Evolutionary conservation across 208 protist species (phyloP).

Genomic region (Acanthamoeba healyi): DNA sequence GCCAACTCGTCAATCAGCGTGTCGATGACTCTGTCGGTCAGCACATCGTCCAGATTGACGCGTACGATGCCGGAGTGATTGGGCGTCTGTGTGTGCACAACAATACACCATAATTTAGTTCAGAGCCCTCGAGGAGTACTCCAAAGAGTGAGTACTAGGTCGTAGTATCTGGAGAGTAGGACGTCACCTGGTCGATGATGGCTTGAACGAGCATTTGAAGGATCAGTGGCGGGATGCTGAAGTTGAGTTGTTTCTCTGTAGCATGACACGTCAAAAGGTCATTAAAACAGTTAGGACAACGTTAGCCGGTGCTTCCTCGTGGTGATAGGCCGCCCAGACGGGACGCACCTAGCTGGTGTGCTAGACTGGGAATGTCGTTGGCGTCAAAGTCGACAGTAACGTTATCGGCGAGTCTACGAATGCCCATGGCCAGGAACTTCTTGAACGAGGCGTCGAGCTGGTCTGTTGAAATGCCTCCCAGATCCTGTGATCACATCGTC

Average conservation of each 20-base stretch:
- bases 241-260: slow-evolving; percentile 20
- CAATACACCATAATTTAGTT: too few species aligned
- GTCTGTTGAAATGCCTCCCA: slow-evolving; percentile 22
- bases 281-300: too few species aligned
- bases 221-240: slow-evolving; percentile 46
- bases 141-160: too few species aligned
- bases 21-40: background rate
- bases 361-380: background rate
- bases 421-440: background rate
- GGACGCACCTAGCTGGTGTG: slow-evolving; percentile 7
- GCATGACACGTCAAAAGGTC: too few species aligned
- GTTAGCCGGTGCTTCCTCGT: too few species aligned
- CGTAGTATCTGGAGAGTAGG: too few species aligned
- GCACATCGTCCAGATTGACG: background rate
- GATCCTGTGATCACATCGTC: background rate
- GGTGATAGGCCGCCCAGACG: background rate
- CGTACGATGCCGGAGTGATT: background rate
- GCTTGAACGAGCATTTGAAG: slow-evolving; percentile 38
- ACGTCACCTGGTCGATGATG: slow-evolving; percentile 58
- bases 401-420: background rate
- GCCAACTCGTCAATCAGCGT: background rate
- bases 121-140: too few species aligned
- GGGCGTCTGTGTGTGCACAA: background rate
- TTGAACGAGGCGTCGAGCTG: background rate
- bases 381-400: slow-evolving; percentile 16